Evolutionary conservation across 2,329 filamentous ascomycete species (phyloP), one percentile per base, ranked within the genome.

Genomic region (Claviceps quebecensis): DNA sequence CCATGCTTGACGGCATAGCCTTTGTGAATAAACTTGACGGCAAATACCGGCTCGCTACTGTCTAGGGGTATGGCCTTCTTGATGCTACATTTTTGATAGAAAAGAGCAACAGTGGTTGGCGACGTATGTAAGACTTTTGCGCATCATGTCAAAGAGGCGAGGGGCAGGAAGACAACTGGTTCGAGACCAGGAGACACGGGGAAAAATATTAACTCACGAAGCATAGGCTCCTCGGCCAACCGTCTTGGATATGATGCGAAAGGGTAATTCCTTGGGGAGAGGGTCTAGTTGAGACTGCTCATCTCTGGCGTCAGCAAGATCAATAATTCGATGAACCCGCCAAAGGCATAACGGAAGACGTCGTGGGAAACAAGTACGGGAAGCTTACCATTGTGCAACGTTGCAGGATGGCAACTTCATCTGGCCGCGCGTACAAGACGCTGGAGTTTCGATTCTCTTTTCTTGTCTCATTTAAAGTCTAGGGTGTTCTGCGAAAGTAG

Each of bases 21-120:
- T 71, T 98, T 98, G 72, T 98, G 91, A 65, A 98, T 96, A 69
- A 98, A 87, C 68, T 98, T 98, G 68, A 98, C 88, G 14, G 94
- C 93, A 66, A 98, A 97, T 53, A 98, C 73, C 34, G 91, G 91
- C 26, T 72, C 77, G 26, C 78, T 70, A 1, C 76, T 68, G 57
- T 85, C 76, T 23, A 84, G 72, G 7, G 91, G 91, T 46, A 84
- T 80, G 34, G 91, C 93, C 71, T 97, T 97, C 65, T 95, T 95
- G 63, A 96, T 93, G 54, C 89, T 91, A 67, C 52, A 46, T 51
- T 51, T 52, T 52, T 36, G 37, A 19, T 13, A 26, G 40, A 26
- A 45, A n/a, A 26, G 9, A 22, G 17, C 6, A n/a, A 4, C 29
- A 48, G 52, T 40, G 38, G 59, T 57, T 22, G 47, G 53, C 50